These are phyloP conservation scores for Angomonas desouzai DNA, from an alignment of 208 protist species.

Conservation along the genomic window DNA sequence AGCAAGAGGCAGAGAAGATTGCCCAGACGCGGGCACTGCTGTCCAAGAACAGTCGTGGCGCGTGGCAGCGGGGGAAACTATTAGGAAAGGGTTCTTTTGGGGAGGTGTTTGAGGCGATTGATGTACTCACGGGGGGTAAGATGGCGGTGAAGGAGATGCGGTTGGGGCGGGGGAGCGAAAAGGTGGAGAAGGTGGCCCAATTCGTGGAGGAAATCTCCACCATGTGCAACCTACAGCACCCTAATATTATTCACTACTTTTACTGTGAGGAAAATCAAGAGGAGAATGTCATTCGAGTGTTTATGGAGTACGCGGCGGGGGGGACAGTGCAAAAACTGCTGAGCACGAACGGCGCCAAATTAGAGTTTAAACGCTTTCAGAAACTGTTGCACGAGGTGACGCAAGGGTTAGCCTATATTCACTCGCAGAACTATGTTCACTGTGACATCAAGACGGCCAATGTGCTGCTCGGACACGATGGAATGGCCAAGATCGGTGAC, in stretches of 20 bases:
- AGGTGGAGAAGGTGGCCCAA: conserved; percentile 68
- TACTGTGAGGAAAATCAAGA: conserved; percentile 82
- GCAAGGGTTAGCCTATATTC: conserved; percentile 89
- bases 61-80: conserved; percentile 68
- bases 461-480: conserved; percentile 76
- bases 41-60: conserved; percentile 76
- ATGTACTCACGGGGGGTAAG: conserved; percentile 77
- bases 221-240: conserved; percentile 91
- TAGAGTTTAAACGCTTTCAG: conserved; percentile 64
- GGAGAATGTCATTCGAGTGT: conserved; percentile 69
- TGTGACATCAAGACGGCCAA: conserved; percentile 93
- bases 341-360: conserved; percentile 36
- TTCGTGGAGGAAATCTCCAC: conserved; percentile 82
- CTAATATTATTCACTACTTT: conserved; percentile 94
- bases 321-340: conserved; percentile 72
- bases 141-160: conserved; percentile 91
- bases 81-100: conserved; percentile 83
- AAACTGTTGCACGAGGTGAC: conserved; percentile 68
- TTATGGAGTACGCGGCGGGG: conserved; percentile 89
- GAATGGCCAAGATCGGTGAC: conserved; percentile 88
- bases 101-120: conserved; percentile 83
- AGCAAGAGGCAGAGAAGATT: conserved; percentile 73
- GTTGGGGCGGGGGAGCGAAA: conserved; percentile 25
- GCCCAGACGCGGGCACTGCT: conserved; percentile 72
- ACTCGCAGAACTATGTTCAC: conserved; percentile 88